These are phyloP conservation scores for Rutstroemia sp. DNA, from an alignment of 2,329 filamentous ascomycete species.

Conservation along the genomic window DNA sequence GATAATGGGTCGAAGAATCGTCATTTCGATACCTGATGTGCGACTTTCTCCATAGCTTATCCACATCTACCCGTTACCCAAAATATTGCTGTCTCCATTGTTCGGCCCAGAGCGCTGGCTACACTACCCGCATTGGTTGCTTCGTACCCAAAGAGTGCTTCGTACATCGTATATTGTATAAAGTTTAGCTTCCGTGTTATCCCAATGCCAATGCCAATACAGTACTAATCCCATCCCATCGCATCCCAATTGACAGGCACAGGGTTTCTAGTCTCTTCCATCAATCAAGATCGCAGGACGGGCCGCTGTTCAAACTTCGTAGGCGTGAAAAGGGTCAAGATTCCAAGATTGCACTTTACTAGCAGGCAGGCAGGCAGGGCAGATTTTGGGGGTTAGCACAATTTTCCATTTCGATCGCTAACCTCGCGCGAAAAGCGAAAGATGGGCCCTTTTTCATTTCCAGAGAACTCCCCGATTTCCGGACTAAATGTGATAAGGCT, in stretches of 20 bases:
- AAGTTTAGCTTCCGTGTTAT: not conserved
- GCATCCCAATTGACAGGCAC: not conserved
- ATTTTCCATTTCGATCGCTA: conserved; percentile 8
- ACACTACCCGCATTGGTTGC: not conserved
- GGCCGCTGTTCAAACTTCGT: conserved; percentile 6
- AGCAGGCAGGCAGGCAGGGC: not conserved
- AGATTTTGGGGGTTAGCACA: not conserved
- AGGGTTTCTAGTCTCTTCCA: not conserved
- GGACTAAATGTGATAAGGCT: not conserved
- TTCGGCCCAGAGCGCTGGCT: too few relatives aligned
- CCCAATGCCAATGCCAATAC: not conserved
- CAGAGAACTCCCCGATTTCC: not conserved
- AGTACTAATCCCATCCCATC: not conserved
- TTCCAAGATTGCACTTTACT: too few relatives aligned
- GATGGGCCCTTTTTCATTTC: not conserved
- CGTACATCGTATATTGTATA: not conserved
- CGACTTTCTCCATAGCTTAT: too few relatives aligned
- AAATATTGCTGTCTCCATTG: too few relatives aligned
- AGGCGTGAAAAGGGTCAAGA: not conserved
- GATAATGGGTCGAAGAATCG: too few relatives aligned
- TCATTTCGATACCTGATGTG: too few relatives aligned
- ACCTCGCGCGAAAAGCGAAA: conserved; percentile 1
- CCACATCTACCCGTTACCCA: too few relatives aligned
- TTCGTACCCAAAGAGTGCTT: not conserved
- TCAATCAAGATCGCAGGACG: not conserved